A percentile compares a stretch with the other conserved stretches of the same genome.
Conservation (phyloP, 768 basidiomycete genomes). For the Clitopilus hobsonii region DNA sequence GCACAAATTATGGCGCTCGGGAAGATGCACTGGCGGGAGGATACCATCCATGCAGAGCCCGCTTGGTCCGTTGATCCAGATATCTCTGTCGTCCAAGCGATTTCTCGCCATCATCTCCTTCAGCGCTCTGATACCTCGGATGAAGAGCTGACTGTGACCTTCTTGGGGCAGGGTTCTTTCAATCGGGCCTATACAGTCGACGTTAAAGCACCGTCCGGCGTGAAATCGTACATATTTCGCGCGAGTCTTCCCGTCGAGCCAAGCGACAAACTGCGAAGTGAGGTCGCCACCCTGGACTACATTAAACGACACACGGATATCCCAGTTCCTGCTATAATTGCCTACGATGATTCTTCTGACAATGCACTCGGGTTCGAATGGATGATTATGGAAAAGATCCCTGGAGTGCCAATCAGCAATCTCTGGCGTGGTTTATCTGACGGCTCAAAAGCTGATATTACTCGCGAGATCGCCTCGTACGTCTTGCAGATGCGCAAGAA, state of each 20-base stretch:
- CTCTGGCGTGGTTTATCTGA: neutral
- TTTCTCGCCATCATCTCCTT: neutral
- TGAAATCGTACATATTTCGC: neutral
- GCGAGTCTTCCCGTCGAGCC: neutral
- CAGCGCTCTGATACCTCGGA: neutral
- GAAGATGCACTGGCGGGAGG: neutral
- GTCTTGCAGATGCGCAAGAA: neutral
- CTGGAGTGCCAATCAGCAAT: constrained; percentile 8
- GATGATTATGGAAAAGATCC: constrained; percentile 15
- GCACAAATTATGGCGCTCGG: neutral
- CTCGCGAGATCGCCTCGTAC: neutral
- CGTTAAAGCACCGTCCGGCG: neutral
- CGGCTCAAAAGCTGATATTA: neutral
- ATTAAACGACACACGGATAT: constrained; percentile 10
- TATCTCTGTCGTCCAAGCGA: neutral
- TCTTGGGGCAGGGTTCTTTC: neutral
- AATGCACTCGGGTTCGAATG: constrained; percentile 14
- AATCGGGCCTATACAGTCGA: neutral
- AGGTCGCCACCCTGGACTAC: constrained; percentile 12
- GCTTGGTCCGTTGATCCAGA: neutral
- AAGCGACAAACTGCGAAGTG: neutral
- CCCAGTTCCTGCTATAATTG: constrained; percentile 13
- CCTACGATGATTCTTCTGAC: constrained; percentile 11
- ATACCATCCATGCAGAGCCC: neutral
- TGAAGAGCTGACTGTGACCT: neutral